Conservation (phyloP, 305 asterid species). For the Fraxinus albicans region DNA sequence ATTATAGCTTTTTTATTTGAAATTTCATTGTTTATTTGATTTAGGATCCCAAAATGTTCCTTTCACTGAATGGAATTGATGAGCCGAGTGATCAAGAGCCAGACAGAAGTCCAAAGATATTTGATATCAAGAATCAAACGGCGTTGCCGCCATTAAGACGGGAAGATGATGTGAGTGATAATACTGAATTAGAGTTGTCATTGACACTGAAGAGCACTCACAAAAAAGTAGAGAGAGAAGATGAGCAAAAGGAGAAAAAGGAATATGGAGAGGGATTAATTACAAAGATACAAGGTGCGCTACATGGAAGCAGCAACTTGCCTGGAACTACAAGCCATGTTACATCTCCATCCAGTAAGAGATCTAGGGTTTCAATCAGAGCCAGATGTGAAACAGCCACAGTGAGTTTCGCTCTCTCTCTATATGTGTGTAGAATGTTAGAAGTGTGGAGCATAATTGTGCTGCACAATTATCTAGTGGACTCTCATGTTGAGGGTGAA, state of each 20-base stretch:
- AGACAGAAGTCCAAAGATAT: conserved; percentile 16
- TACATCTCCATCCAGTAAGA: conserved; percentile 32
- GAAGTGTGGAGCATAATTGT: neutral
- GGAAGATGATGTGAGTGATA: conserved; percentile 21
- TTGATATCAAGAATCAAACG: conserved; percentile 21
- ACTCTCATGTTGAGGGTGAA: neutral
- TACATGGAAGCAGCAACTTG: conserved; percentile 15
- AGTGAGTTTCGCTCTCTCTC: conserved; percentile 24
- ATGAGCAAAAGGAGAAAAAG: conserved; percentile 12
- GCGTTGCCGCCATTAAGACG: conserved; percentile 18
- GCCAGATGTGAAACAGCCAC: conserved; percentile 57
- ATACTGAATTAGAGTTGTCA: conserved; percentile 39
- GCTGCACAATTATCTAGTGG: neutral
- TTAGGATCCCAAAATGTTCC: conserved; percentile 48
- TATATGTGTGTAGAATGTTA: neutral
- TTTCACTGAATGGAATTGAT: conserved; percentile 36
- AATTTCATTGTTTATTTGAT: neutral
- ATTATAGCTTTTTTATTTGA: neutral
- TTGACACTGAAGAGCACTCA: conserved; percentile 34
- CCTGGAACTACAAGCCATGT: conserved; percentile 28
- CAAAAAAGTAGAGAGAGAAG: conserved; percentile 1
- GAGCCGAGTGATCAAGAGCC: conserved; percentile 6
- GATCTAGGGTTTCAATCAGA: conserved; percentile 53
- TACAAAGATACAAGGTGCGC: conserved; percentile 6
- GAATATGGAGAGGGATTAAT: conserved; percentile 11